A percentile compares a stretch with the other conserved stretches of the same genome.
Conservation (phyloP, 2,329 filamentous ascomycete genomes). For the Aspergillus quadricinctus region DNA sequence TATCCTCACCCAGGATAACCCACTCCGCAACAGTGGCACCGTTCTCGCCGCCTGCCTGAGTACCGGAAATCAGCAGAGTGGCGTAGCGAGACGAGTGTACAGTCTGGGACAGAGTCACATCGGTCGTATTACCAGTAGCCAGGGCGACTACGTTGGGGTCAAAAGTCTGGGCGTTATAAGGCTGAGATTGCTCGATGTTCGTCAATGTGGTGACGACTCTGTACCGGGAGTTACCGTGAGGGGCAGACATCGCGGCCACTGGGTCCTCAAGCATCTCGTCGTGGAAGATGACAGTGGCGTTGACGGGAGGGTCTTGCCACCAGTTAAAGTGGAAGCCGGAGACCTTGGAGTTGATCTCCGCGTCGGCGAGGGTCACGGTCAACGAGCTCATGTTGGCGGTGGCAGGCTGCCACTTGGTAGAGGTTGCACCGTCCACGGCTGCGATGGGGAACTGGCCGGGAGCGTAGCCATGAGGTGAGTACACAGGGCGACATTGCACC, state of each 20-base stretch:
- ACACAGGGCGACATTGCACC: conserved; percentile 58
- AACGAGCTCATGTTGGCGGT: conserved; percentile 51
- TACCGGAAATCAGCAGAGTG: conserved; percentile 43
- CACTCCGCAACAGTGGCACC: conserved; percentile 48
- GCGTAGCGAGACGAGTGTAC: conserved; percentile 38
- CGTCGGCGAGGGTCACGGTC: conserved; percentile 52
- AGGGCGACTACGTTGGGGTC: conserved; percentile 32
- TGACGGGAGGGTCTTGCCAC: conserved; percentile 52
- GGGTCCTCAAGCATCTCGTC: conserved; percentile 39
- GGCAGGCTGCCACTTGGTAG: conserved; percentile 63
- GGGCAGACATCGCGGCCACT: not conserved
- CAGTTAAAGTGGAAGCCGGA: conserved; percentile 56
- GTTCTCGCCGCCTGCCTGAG: conserved; percentile 38
- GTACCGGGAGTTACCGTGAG: conserved; percentile 8
- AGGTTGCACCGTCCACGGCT: conserved; percentile 62
- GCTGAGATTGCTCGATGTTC: conserved; percentile 34
- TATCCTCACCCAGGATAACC: conserved; percentile 35
- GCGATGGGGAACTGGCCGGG: conserved; percentile 67
- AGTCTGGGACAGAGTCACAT: conserved; percentile 28
- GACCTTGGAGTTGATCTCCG: conserved; percentile 23
- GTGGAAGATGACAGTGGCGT: conserved; percentile 53
- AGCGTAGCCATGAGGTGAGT: conserved; percentile 45
- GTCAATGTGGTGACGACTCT: conserved; percentile 22
- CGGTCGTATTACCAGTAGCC: conserved; percentile 41
- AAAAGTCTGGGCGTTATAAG: conserved; percentile 31